These are phyloP conservation scores for Bauhinia variegata DNA, from an alignment of 306 rosid species.

Conservation along the genomic window DNA sequence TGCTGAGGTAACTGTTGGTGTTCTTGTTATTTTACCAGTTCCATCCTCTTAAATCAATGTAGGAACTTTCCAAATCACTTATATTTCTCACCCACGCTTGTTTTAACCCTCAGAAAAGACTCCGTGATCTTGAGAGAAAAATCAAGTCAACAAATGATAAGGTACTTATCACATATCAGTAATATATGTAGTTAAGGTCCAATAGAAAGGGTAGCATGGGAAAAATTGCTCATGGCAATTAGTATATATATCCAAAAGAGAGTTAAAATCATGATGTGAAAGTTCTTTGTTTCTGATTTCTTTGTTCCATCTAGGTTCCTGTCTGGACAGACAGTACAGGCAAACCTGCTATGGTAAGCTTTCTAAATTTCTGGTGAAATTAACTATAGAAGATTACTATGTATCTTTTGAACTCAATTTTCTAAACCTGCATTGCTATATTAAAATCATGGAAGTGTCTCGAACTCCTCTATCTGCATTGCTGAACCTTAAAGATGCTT, in stretches of 20 bases:
- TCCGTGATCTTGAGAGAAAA: slow-evolving; percentile 41
- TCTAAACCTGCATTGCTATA: background rate
- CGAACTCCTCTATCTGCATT: background rate
- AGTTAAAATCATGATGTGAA: background rate
- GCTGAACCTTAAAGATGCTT: slow-evolving; percentile 7
- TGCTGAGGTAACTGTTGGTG: slow-evolving; percentile 9
- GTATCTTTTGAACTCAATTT: background rate
- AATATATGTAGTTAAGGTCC: background rate
- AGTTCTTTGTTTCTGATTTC: background rate
- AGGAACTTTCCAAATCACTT: slow-evolving; percentile 1
- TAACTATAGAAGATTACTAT: background rate
- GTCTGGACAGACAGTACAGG: slow-evolving; percentile 20
- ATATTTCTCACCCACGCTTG: background rate
- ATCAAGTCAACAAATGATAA: slow-evolving; percentile 31
- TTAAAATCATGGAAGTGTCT: background rate
- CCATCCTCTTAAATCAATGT: background rate
- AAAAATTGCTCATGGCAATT: background rate
- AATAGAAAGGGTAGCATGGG: background rate
- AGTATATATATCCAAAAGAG: background rate
- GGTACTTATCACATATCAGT: slow-evolving; percentile 15
- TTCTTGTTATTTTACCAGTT: background rate
- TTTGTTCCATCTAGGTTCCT: slow-evolving; percentile 26
- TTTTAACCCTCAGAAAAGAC: slow-evolving; percentile 33
- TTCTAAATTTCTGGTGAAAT: background rate
- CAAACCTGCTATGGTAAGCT: slow-evolving; percentile 32